A percentile compares a stretch with the other conserved stretches of the same genome.
phyloP scores from a whole-genome alignment of 768 basidiomycete species.

The Lentinula raphanica region DNA sequence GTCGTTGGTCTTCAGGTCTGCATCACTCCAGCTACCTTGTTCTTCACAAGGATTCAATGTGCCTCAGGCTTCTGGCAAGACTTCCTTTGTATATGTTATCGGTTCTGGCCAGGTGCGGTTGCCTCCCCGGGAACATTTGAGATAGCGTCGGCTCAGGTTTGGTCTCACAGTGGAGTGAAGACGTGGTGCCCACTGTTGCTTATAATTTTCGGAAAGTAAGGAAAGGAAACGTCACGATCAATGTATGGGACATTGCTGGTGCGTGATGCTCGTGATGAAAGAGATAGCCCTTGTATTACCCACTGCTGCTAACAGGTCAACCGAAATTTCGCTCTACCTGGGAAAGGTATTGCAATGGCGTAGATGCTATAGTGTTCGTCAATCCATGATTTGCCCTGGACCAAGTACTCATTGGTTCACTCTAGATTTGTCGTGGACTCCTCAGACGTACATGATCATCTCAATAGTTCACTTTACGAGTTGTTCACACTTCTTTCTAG shows the following conservation, averaged over 20 bases:
- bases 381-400: conserved; percentile 8
- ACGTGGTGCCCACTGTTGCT: conserved; percentile 93
- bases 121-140: background rate
- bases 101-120: conserved; percentile 69
- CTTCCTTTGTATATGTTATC: conserved; percentile 89
- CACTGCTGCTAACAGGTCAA: conserved; percentile 49
- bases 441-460: conserved; percentile 56
- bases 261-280: conserved; percentile 16
- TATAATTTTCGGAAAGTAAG: conserved; percentile 87
- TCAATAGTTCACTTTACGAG: background rate
- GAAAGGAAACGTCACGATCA: conserved; percentile 86
- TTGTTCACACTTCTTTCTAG: conserved; percentile 31
- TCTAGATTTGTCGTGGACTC: conserved; percentile 90
- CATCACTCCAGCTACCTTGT: background rate
- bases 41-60: conserved; percentile 5
- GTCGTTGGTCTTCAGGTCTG: conserved; percentile 64
- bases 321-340: conserved; percentile 94
- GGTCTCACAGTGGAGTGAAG: conserved; percentile 77
- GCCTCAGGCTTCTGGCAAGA: conserved; percentile 85
- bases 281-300: conserved; percentile 7
- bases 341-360: conserved; percentile 91
- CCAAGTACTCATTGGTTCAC: background rate
- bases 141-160: background rate
- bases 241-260: conserved; percentile 96
- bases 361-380: conserved; percentile 85